Evolutionary conservation across 202 grass and related monocot genomes (phyloP), one percentile per base, ranked within the genome.

Genomic region (Zoysia matrella): DNA sequence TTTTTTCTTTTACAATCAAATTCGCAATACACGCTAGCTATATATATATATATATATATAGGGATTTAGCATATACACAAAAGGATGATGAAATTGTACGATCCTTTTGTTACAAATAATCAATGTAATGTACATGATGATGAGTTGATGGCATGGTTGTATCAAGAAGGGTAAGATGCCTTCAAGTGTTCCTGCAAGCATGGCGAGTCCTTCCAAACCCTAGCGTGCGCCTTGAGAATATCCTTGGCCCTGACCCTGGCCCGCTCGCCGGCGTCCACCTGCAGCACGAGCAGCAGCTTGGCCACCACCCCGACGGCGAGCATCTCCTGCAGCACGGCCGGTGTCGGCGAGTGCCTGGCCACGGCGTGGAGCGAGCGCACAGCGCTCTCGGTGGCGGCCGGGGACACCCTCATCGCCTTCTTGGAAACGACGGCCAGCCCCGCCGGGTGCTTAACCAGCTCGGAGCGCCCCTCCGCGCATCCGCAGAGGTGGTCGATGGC

Each of bases 181-280:
- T 81, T 89, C 2, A 92, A 15, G 52, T 88, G 69, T 40, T 68
- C 46, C 65, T 71, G 47, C 44, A 97, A 60, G 79, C 92, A 97
- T 6, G 87, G 92, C 9, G 92, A 87, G 52, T 80, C 82, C 64
- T 87, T 97, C 94, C 94, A 97, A 80, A 86, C 87, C 77, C 65
- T 77, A 68, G 75, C 86, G 51, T 97, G 90, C 78, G 82, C 52
- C 72, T 11, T 83, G 54, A 92, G 81, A 42, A 97, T 81, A 74
- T 87, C 88, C 71, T 82, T 90, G 0, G 79, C 90, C 86, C 85
- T 94, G 41, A 73, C 81, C 72, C 65, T 89, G 3, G 64, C 73
- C 60, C 71, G 68, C 55, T 72, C 58, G 2, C 71, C 42, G 15
- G 75, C 71, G 22, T 82, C 82, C 77, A 89, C 73, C 55, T 95